A percentile compares a stretch with the other conserved stretches of the same genome.
These are phyloP conservation scores for Trichoderma endophyticum DNA, from an alignment of 2,329 filamentous ascomycete genomes.

Conservation along the genomic window DNA sequence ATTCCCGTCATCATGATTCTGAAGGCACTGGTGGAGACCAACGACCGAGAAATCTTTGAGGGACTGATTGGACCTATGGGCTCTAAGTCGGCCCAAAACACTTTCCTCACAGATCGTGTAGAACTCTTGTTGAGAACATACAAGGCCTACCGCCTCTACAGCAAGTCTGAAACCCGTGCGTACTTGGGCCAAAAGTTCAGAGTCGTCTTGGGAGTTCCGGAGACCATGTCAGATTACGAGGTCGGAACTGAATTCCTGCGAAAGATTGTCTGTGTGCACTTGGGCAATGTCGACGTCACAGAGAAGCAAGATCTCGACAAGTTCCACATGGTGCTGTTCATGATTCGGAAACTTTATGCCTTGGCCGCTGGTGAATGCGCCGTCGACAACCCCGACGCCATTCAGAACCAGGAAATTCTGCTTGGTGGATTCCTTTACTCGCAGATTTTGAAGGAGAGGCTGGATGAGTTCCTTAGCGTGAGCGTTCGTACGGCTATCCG, in stretches of 20 bases:
- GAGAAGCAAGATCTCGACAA: conserved; percentile 85
- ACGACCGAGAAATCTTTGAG: conserved; percentile 94
- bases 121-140: conserved; percentile 90
- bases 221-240: conserved; percentile 82
- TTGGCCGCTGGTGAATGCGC: conserved; percentile 89
- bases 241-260: conserved; percentile 88
- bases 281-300: conserved; percentile 81
- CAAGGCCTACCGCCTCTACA: conserved; percentile 84
- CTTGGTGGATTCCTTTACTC: conserved; percentile 91
- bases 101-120: conserved; percentile 91
- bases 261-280: conserved; percentile 85
- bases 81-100: conserved; percentile 77
- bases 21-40: conserved; percentile 92
- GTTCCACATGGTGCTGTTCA: conserved; percentile 89
- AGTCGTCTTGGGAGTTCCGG: conserved; percentile 77
- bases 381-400: conserved; percentile 92
- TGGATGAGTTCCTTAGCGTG: conserved; percentile 78
- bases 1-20: conserved; percentile 94
- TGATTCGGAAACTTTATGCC: conserved; percentile 93
- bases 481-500: conserved; percentile 51
- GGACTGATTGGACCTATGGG: conserved; percentile 76
- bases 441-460: conserved; percentile 89
- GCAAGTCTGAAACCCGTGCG: conserved; percentile 73
- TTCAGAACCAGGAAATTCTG: conserved; percentile 93
- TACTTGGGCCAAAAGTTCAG: conserved; percentile 91